These are phyloP conservation scores for Phaeosphaeriaceae sp. DNA, from an alignment of 2,329 filamentous ascomycete species.

Conservation along the genomic window DNA sequence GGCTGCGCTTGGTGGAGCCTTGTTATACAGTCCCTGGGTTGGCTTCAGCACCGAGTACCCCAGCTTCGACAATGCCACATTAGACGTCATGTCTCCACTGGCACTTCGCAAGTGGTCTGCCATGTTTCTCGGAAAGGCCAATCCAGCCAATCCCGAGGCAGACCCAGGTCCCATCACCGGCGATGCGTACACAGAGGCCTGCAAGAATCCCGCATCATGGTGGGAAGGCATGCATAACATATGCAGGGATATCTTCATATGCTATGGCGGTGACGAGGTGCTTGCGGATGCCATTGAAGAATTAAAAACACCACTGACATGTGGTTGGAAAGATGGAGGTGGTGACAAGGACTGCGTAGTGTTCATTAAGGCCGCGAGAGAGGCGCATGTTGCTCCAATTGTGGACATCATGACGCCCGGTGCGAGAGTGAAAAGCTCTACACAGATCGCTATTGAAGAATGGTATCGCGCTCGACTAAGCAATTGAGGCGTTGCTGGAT, in stretches of 20 bases:
- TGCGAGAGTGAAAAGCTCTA: conserved; percentile 6
- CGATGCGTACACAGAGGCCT: conserved; percentile 23
- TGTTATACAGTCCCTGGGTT: conserved; percentile 25
- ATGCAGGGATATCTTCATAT: conserved; percentile 16
- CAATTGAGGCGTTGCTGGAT: background rate
- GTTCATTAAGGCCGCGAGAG: conserved; percentile 17
- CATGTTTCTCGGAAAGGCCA: conserved; percentile 21
- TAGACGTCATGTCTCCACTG: conserved; percentile 13
- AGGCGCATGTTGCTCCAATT: conserved; percentile 29
- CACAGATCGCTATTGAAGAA: conserved; percentile 18
- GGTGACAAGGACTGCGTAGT: conserved; percentile 14
- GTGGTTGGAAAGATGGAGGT: conserved; percentile 25
- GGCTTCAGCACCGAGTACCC: conserved; percentile 20
- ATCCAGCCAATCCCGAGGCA: conserved; percentile 11
- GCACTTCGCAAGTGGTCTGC: conserved; percentile 20
- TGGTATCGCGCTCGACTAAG: conserved; percentile 18
- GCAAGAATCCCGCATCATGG: conserved; percentile 16
- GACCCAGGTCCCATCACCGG: conserved; percentile 18
- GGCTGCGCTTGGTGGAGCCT: conserved; percentile 9
- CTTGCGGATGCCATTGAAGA: conserved; percentile 20
- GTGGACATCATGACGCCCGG: conserved; percentile 20
- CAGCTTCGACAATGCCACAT: conserved; percentile 19
- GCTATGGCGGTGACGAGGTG: conserved; percentile 15
- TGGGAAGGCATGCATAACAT: conserved; percentile 14
- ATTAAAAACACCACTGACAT: conserved; percentile 9